These are phyloP conservation scores for Yamadazyma diddensiae DNA, from an alignment of 1,139 yeast species.

Conservation along the genomic window DNA sequence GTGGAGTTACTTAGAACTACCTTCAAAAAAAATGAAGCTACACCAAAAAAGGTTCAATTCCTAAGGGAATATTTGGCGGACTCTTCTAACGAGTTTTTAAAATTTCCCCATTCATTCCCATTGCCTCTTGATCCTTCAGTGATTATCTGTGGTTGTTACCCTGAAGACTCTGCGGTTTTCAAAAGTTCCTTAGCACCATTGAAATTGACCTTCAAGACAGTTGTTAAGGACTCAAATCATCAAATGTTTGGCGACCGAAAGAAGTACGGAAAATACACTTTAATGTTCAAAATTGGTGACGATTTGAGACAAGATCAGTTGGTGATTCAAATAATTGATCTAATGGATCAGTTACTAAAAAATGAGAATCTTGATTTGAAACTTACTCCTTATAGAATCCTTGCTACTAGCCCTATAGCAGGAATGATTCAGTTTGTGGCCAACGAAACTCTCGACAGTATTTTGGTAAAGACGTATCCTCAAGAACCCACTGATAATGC, in stretches of 20 bases:
- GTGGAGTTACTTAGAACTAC: constrained; percentile 40
- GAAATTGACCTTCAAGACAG: constrained; percentile 72
- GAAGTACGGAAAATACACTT: constrained; percentile 60
- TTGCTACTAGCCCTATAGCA: constrained; percentile 87
- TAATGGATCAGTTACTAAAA: constrained; percentile 86
- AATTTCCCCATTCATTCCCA: constrained; percentile 54
- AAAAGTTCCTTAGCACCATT: constrained; percentile 88
- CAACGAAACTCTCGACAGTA: constrained; percentile 84
- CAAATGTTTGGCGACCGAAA: constrained; percentile 36
- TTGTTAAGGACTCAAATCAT: constrained; percentile 21
- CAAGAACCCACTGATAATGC: constrained; percentile 8
- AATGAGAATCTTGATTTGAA: constrained; percentile 88
- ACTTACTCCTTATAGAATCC: constrained; percentile 83
- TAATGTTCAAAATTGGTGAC: constrained; percentile 95
- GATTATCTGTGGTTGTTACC: constrained; percentile 68
- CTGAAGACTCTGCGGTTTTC: constrained; percentile 81
- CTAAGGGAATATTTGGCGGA: constrained; percentile 40
- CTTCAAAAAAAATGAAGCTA: constrained; percentile 44
- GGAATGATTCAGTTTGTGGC: constrained; percentile 94
- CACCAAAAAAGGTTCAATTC: constrained; percentile 41
- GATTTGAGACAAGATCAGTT: constrained; percentile 95
- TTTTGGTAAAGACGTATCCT: constrained; percentile 62
- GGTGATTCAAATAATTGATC: constrained; percentile 83
- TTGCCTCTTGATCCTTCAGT: constrained; percentile 73
- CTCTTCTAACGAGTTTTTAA: constrained; percentile 38